Conservation (phyloP, 345 rosid species). For the Hirschfeldia incana region DNA sequence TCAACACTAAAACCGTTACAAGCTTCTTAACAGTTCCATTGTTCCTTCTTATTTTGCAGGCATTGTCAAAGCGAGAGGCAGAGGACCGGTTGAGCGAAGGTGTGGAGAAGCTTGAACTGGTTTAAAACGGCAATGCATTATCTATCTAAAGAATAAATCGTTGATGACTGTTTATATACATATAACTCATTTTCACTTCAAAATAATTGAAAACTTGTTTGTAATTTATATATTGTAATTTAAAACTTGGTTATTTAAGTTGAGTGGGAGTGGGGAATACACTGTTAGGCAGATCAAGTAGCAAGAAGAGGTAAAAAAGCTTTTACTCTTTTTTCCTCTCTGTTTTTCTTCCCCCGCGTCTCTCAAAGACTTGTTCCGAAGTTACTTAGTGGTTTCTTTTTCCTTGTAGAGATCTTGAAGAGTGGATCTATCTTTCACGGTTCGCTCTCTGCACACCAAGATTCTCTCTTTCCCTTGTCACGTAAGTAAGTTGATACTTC, state of each 20-base stretch:
- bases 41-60: background rate
- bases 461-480: background rate
- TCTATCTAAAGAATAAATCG: background rate
- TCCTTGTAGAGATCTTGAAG: background rate
- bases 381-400: background rate
- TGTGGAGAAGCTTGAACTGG: slow-evolving; percentile 65
- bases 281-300: background rate
- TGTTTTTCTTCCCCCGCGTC: background rate
- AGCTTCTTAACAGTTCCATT: background rate
- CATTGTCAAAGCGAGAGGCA: too few species aligned
- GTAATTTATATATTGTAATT: background rate
- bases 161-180: background rate
- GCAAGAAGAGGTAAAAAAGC: background rate
- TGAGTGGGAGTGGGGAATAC: background rate
- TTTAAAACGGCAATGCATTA: slow-evolving; percentile 24
- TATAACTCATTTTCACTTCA: background rate
- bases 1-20: background rate
- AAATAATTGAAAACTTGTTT: background rate
- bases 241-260: background rate
- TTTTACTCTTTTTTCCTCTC: background rate
- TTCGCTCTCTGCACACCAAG: background rate
- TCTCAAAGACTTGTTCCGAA: background rate
- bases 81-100: slow-evolving; percentile 10
- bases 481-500: background rate
- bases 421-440: background rate